Evolutionary conservation across 2,329 filamentous ascomycete genomes (phyloP), one percentile per base, ranked within the genome.

Genomic region (Coniella lustricola): DNA sequence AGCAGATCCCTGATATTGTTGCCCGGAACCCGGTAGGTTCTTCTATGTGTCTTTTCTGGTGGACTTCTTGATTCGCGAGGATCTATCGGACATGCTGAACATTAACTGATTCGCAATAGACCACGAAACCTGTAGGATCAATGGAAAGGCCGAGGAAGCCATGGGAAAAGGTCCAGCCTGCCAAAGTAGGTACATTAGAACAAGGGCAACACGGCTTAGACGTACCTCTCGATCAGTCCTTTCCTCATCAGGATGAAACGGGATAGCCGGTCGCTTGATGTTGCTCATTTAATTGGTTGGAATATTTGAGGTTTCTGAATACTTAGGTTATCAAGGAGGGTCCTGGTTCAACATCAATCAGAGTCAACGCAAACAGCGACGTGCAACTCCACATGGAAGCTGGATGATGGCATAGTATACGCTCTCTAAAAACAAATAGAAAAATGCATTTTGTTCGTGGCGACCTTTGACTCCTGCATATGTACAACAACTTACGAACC

Each of bases 1-100:
- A 83, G 57, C 81, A 95, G 54, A 91, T 96, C 46, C 89, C 90
- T 4, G 79, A 88, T 56, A 93, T 84, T 0, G 72, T 95, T 4
- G 72, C 90, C 17, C 74, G 81, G 46, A 84, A 85, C 4, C 78
- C 87, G 52, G 84, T 85, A 52, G 77, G 74, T 60, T 14, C 7
- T 7, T 32, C 13, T 16, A 31, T 9, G 10, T 3, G 16, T 33
- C n/a, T 21, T 21, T 29, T 16, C 35, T 29, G 13, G 3, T 44
- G 14, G 25, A 36, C 36, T 33, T 25, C 10, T 25, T 29, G 21
- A 13, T 40, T 25, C 34, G 8, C 25, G 10, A 10, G 10, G 13
- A 14, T 16, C 8, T 34, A 3, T 48, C 5, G 7, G 34, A 4
- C 3, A n/a, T 12, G n/a, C 34, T 36, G 8, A 16, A 17, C 8